Base-by-base conservation (phyloP, 1,139 yeast species). In the Candida labiduridarum region DNA sequence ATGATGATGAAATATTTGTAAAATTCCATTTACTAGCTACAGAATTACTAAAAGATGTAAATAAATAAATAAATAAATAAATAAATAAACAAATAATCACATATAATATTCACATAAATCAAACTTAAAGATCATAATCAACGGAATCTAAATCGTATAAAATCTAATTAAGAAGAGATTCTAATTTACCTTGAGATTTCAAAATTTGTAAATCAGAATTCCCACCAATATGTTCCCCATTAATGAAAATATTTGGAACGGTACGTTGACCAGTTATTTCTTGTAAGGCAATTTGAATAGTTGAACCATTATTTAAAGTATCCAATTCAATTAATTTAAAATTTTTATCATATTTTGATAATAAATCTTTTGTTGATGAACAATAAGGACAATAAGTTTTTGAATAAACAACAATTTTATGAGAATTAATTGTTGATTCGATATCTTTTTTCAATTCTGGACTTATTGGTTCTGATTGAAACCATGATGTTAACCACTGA, bases 201-300 rank as follows among this genome's bases (percentile, higher is more conserved):
- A 83, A 73, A 38, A 73, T 70, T 69, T 88, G 94, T 54, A 89
- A 70, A 58, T 88, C 96, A 39, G 90, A 84, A 78, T 88, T 87
- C 49, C 97, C 97, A 53, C 97, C 97, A 60, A 91, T 82, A 71
- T 89, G 96, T 67, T 88, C 75, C 50, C 95, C 96, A 47, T 78
- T 81, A 62, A 91, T 89, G 70, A 85, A 89, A 56, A 90, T 78
- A 67, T 87, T 90, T 54, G 97, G 97, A 48, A 91, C 97, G 14
- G 96, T 89, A 55, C 80, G 76, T 72, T 91, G 97, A 51, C 96
- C 95, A 30, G 92, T 85, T 55, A 88, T 66, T 60, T 85, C 82
- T 43, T 63, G 65, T 53, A 91, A 76, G 45, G 89, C 94, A 46
- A 75, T 82, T 71, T 90, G 97, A 57, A 89, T 80, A 7, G 31